Evolutionary conservation across 164 flowering plant genomes (phyloP), one percentile per base, ranked within the genome.

Genomic region (Magnolia changhungtana): DNA sequence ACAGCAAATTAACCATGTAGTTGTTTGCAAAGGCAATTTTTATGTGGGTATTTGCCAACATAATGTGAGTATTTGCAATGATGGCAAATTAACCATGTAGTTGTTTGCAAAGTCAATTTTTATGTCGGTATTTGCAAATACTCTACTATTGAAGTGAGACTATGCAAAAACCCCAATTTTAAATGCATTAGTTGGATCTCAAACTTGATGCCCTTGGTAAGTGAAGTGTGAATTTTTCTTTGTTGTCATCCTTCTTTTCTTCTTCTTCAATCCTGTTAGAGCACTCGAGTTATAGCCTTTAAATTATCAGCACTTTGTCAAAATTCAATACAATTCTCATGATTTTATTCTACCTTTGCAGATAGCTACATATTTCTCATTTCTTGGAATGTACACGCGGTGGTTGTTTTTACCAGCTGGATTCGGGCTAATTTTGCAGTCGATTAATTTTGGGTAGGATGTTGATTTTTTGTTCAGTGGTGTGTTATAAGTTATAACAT

Each of bases 381-480:
- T 96, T 74, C 92, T 94, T 67, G 98, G 98, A 51, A 92, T 90
- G 99, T 94, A 93, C 81, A 89, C 99, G 31, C 86, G 86, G 67
- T 94, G 99, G 99, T 75, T 91, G 82, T 76, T 90, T n/a, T 91
- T 92, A 70, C 99, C 98, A 67, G 99, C 99, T 68, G 83, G 81
- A 63, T 76, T 92, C 72, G 99, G 90, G 69, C 78, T 90, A 50
- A 84, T 74, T 51, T 74, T 91, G 85, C 96, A 88, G 74, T 78
- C 90, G 70, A 77, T 91, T 79, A 88, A 94, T 82, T 91, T 96
- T 77, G 95, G 98, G 99, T 94, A 80, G 59, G 80, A 73, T 64
- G 11, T 45, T 49, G 13, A 11, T 55, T 55, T 55, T 16, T 55
- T 55, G 16, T 55, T 61, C 50, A 8, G 20, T 58, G n/a, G 72